A percentile compares a stretch with the other conserved stretches of the same genome.
Evolutionary conservation across 345 rosid genomes (phyloP).

Genomic region (Streptanthus diversifolius): DNA sequence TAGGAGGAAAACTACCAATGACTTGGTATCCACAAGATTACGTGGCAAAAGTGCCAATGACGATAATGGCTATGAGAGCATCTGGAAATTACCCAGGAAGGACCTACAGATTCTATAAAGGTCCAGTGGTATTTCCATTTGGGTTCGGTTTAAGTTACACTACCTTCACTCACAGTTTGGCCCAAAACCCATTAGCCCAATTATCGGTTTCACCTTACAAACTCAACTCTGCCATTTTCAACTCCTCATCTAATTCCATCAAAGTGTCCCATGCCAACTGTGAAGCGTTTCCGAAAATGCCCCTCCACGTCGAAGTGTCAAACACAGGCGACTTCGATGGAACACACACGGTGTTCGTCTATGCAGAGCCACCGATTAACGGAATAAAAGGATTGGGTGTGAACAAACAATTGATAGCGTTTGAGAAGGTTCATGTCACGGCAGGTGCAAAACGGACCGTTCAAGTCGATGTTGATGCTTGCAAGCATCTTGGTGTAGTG

Average conservation of each 20-base stretch:
- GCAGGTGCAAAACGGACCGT: constrained; percentile 53
- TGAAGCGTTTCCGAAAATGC: constrained; percentile 32
- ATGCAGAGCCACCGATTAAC: constrained; percentile 51
- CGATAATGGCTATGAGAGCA: constrained; percentile 76
- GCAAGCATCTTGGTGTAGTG: constrained; percentile 74
- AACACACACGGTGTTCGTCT: constrained; percentile 69
- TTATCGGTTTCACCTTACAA: constrained; percentile 42
- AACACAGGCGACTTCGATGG: constrained; percentile 76
- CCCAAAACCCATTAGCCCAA: constrained; percentile 44
- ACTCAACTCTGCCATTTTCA: constrained; percentile 36
- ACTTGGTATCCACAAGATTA: constrained; percentile 93
- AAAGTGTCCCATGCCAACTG: constrained; percentile 61
- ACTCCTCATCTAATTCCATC: constrained; percentile 39
- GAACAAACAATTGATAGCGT: constrained; percentile 61
- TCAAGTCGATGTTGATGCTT: constrained; percentile 52
- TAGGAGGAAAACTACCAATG: constrained; percentile 91
- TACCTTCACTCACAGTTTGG: constrained; percentile 42
- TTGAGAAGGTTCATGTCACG: constrained; percentile 58
- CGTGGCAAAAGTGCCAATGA: constrained; percentile 74
- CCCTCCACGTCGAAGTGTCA: constrained; percentile 52
- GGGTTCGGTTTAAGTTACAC: constrained; percentile 81
- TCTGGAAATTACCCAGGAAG: constrained; percentile 73
- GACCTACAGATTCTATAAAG: constrained; percentile 89
- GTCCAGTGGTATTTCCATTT: constrained; percentile 81
- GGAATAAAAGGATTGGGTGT: constrained; percentile 40